A percentile compares a stretch with the other conserved stretches of the same genome.
These are phyloP conservation scores for Sclerotinia minor DNA, from an alignment of 2,329 filamentous ascomycete species.

Conservation along the genomic window DNA sequence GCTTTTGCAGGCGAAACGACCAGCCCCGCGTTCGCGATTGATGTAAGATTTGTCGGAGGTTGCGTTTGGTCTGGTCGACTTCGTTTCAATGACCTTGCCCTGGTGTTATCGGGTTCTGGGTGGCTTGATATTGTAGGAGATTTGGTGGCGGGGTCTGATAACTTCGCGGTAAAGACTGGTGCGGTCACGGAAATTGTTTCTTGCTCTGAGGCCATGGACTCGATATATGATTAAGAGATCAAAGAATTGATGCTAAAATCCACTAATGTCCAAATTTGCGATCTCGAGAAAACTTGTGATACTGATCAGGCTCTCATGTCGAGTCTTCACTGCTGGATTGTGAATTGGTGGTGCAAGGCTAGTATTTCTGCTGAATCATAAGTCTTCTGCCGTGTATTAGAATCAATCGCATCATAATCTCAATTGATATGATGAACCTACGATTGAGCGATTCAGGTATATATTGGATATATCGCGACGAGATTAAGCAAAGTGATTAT, in stretches of 20 bases:
- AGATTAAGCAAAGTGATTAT: constrained; percentile 19
- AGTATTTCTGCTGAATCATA: constrained; percentile 30
- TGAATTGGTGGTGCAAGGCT: constrained; percentile 26
- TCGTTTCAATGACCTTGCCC: constrained; percentile 40
- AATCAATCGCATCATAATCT: constrained; percentile 10
- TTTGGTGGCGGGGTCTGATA: constrained; percentile 32
- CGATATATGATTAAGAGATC: constrained; percentile 3
- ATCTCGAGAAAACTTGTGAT: constrained; percentile 28
- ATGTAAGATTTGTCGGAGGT: constrained; percentile 30
- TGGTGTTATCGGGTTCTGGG: constrained; percentile 31
- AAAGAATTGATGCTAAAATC: constrained; percentile 8
- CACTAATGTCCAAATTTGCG: constrained; percentile 18
- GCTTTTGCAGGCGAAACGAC: constrained; percentile 41
- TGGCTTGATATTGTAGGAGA: constrained; percentile 26
- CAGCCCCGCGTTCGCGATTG: constrained; percentile 38
- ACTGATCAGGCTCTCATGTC: constrained; percentile 34
- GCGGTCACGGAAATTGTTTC: constrained; percentile 32
- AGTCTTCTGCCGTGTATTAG: constrained; percentile 27
- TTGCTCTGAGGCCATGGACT: constrained; percentile 41
- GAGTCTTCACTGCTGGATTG: constrained; percentile 29
- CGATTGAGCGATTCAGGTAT: constrained; percentile 16
- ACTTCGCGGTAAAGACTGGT: constrained; percentile 33
- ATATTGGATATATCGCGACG: constrained; percentile 13
- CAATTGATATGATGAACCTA: constrained; percentile 22
- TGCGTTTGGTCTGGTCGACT: constrained; percentile 36